A percentile compares a stretch with the other conserved stretches of the same genome.
Conservation (phyloP, 306 rosid species). For the Lathyrus sativus region DNA sequence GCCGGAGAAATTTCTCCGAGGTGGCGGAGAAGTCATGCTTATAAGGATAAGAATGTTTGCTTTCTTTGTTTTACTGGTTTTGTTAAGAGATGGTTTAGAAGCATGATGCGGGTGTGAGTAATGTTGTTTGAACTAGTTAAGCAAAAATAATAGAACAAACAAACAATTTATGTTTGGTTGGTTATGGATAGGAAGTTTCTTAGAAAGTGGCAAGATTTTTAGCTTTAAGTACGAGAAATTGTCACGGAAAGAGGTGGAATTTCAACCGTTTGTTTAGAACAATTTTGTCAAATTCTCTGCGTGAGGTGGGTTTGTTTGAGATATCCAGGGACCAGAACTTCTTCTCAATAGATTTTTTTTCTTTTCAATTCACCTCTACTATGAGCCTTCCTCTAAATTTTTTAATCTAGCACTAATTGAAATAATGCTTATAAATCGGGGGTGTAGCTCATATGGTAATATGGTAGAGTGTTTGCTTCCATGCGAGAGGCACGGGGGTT, state of each 20-base stretch:
- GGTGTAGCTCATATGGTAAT: too few species aligned
- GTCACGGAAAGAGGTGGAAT: not conserved
- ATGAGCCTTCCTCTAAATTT: too few species aligned
- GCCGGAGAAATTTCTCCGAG: slow-evolving; percentile 39
- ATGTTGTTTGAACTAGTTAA: not conserved
- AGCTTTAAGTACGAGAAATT: not conserved
- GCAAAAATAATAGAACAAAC: not conserved
- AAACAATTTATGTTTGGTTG: not conserved
- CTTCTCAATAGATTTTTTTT: too few species aligned
- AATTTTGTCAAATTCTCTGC: not conserved
- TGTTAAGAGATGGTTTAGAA: not conserved
- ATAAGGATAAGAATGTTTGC: slow-evolving; percentile 41
- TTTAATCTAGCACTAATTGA: too few species aligned
- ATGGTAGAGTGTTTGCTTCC: too few species aligned
- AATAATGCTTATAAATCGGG: too few species aligned
- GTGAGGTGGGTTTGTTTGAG: too few species aligned
- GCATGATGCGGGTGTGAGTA: not conserved
- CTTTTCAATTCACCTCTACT: too few species aligned
- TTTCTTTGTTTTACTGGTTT: not conserved
- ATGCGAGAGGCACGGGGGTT: too few species aligned
- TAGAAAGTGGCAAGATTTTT: slow-evolving; percentile 17
- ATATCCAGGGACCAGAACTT: too few species aligned
- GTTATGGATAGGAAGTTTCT: slow-evolving; percentile 26
- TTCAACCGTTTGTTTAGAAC: slow-evolving; percentile 1
- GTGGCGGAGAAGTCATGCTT: slow-evolving; percentile 38